Evolutionary conservation across 345 rosid species (phyloP), one percentile per base, ranked within the genome.

Genomic region (Microthlaspi erraticum): DNA sequence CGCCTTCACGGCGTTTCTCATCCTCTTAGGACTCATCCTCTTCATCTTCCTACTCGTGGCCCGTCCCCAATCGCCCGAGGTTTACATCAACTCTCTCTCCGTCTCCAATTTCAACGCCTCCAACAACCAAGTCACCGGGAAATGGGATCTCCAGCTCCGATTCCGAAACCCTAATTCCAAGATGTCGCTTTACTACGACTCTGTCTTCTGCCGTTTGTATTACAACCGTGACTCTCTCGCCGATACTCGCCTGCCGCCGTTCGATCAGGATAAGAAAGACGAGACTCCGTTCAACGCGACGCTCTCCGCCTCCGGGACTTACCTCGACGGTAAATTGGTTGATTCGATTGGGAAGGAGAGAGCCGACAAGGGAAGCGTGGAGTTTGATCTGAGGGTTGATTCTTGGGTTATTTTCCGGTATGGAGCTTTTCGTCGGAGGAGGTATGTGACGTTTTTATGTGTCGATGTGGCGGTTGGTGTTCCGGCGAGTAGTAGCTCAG

Each of bases 161-260:
- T 80, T 84, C 38, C 66, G 62, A 11, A 94, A 89, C 83, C 95
- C 95, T 29, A 94, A 91, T 78, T 89, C 93, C 52, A 89, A 88
- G 82, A 64, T 86, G 77, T 65, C 67, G 26, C 63, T 91, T 58
- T 58, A 74, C 23, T 91, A 88, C 78, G 62, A 72, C 33, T 41
- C 49, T 12, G 11, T 86, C 10, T 0, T 4, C 14, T 62, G 82
- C 10, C 1, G 0, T 6, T 26, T 94, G 16, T 26, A 0, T 26
- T 79, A 80, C 79, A 6, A 60, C 9, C 70, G 74, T 2, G 73
- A 50, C 16, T 4, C 49, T n/a, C 70, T 91, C 33, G 8, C 88
- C 7, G 64, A 69, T 44, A 81, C 92, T 1, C 79, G 84, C 7
- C 19, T 88, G 45, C 75, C 78, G 17, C 97, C 96, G 18, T 86